phyloP scores from a whole-genome alignment of 177 flowering plant genomes.

The Vitis hybrid region DNA sequence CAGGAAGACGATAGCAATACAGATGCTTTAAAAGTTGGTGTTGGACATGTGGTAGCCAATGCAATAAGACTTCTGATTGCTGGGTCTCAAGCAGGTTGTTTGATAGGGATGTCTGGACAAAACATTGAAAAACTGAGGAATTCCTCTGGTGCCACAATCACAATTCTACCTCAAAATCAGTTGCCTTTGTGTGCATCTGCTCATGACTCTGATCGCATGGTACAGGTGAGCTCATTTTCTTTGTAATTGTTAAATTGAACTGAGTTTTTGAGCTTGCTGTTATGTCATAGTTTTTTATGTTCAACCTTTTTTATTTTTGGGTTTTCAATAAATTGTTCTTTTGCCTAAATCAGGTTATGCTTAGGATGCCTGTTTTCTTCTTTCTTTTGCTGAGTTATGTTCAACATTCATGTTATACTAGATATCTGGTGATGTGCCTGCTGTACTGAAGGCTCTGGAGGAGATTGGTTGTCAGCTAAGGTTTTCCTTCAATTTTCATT shows the following conservation, averaged over 20 bases:
- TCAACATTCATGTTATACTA: slow-evolving; percentile 20
- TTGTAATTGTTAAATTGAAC: background rate
- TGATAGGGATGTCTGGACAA: slow-evolving; percentile 87
- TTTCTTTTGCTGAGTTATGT: background rate
- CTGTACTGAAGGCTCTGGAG: slow-evolving; percentile 71
- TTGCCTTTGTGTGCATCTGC: slow-evolving; percentile 90
- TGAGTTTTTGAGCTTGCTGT: no score
- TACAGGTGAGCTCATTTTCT: slow-evolving; percentile 52
- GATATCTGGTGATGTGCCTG: slow-evolving; percentile 79
- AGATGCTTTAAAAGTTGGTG: slow-evolving; percentile 42
- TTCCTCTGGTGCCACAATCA: slow-evolving; percentile 71
- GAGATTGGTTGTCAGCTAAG: slow-evolving; percentile 74
- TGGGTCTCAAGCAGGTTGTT: slow-evolving; percentile 89
- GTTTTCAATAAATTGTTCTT: no score
- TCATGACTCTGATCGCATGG: slow-evolving; percentile 85
- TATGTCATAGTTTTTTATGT: no score
- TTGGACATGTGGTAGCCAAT: slow-evolving; percentile 67
- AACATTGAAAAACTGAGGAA: slow-evolving; percentile 76
- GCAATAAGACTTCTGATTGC: slow-evolving; percentile 84
- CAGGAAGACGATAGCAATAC: slow-evolving; percentile 59
- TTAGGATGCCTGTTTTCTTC: background rate
- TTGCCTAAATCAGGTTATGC: no score
- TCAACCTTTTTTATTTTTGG: no score
- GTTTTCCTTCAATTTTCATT: slow-evolving; percentile 19
- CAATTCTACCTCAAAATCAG: slow-evolving; percentile 71